phyloP scores from a whole-genome alignment of 768 basidiomycete species.

The Tubosaeta sp. region DNA sequence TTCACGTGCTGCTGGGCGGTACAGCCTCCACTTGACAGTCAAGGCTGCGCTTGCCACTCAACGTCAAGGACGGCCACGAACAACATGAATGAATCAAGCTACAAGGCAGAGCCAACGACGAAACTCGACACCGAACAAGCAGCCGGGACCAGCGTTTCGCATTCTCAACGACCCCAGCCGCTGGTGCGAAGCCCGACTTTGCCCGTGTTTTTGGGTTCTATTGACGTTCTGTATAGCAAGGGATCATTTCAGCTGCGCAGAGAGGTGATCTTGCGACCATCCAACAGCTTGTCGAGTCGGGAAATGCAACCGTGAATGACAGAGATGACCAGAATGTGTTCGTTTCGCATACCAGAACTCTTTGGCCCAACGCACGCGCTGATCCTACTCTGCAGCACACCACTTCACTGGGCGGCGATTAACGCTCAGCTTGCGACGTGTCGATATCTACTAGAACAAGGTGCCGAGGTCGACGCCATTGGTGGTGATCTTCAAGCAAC shows the following conservation, averaged over 20 bases:
- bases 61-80: conserved; percentile 12
- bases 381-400: conserved; percentile 42
- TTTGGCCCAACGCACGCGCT: background rate
- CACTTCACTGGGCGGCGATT: conserved; percentile 97
- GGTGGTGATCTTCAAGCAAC: conserved; percentile 95
- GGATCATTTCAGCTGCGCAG: conserved; percentile 83
- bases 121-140: conserved; percentile 26
- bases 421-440: conserved; percentile 92
- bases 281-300: conserved; percentile 64
- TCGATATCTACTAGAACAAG: conserved; percentile 82
- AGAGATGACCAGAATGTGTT: conserved; percentile 83
- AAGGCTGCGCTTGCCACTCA: background rate
- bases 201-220: background rate
- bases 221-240: conserved; percentile 30
- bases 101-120: conserved; percentile 29
- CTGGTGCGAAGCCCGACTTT: conserved; percentile 11
- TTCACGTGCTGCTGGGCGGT: conserved; percentile 9
- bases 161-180: conserved; percentile 22
- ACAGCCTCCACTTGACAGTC: conserved; percentile 2
- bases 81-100: conserved; percentile 29
- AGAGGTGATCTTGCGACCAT: conserved; percentile 73
- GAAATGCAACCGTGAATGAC: conserved; percentile 67
- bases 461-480: conserved; percentile 90
- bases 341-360: conserved; percentile 5
- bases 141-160: conserved; percentile 23